Base-by-base conservation (phyloP, 257 asterid genomes). In the Solanum chilense region DNA sequence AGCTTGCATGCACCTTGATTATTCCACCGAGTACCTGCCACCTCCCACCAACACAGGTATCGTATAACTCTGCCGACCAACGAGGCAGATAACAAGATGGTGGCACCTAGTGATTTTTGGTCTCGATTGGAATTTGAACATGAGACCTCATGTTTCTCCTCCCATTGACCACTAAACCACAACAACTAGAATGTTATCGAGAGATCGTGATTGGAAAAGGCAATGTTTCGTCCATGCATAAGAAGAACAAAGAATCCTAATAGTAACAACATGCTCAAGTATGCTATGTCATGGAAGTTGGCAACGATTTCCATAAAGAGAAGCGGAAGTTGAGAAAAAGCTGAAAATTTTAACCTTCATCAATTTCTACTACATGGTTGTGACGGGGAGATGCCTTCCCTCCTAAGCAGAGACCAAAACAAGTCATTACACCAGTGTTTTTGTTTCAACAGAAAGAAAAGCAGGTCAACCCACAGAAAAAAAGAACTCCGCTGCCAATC, bases 321-420 rank as follows among this genome's bases (percentile, higher is more conserved):
- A 47, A 86, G n/a, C 7, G 37, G 12, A 37, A 73, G 20, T 42
- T 27, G 58, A 62, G 42, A 33, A 60, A 42, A 29, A 68, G 41
- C 23, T 42, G 11, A 42, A 82, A 47, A 84, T 89, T 29, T 90
- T n/a, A 47, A 94, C 99, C 98, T 93, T 91, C 91, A 60, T 93
- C 93, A 85, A 94, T 87, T 75, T 92, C 89, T 56, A 70, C 60
- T 12, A 87, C 87, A 74, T 68, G 90, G 85, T 73, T 71, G 35
- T 88, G 35, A 10, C 90, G 90, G 81, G 91, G 39, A 83, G 94
- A 81, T 68, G 70, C 47, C 39, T 58, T 89, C 83, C 85, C 86
- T 47, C 91, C 37, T 88, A 88, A 88, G 89, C 96, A 93, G 69
- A 68, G 42, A 42, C 89, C 35, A 86, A 94, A 91, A 87, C 95